Evolutionary conservation across 208 protist species (phyloP), one percentile per base, ranked within the genome.

Genomic region (Leishmania braziliensis): DNA sequence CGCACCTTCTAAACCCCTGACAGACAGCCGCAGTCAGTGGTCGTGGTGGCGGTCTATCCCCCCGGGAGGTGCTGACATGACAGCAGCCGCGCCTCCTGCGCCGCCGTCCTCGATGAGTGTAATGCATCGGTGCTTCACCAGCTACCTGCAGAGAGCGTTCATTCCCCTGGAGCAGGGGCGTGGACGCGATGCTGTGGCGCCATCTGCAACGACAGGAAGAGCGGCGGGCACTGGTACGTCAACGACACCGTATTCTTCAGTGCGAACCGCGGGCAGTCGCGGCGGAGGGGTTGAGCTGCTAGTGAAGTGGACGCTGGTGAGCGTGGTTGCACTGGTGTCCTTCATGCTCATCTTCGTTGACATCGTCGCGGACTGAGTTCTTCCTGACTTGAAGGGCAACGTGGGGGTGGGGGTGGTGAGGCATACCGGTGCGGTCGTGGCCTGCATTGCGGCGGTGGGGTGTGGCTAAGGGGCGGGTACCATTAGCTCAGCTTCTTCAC

Each of bases 301-400:
- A 2, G n/a, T 75, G 18, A 82, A 81, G 73, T 85, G 82, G 82
- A 76, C 72, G n/a, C 65, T 85, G 46, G 36, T 85, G 56, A n/a
- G 71, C 20, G 16, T 82, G 9, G 82, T 75, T 20, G 82, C 73
- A 6, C 71, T 85, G 6, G 23, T 74, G 2, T 81, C 72, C 0
- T 51, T 82, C 36, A 33, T 78, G 9, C 62, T 82, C 6, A 75
- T 81, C 48, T 12, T 82, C 6, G 6, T 75, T 0, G 77, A 75
- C 20, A 75, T 74, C 48, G 23, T 58, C 18, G 69, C n/a, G 26
- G 73, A 79, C 54, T 85, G 76, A 79, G 10, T 29, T 60, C 29
- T 58, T 18, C 48, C 43, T 18, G 10, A 14, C 48, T 62, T 23
- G 10, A 62, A n/a, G 29, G 54, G 33, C 12, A 0, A 8, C 2